Conservation (phyloP, 495 filamentous ascomycete genomes). For the Hyaloscypha hepaticicola region DNA sequence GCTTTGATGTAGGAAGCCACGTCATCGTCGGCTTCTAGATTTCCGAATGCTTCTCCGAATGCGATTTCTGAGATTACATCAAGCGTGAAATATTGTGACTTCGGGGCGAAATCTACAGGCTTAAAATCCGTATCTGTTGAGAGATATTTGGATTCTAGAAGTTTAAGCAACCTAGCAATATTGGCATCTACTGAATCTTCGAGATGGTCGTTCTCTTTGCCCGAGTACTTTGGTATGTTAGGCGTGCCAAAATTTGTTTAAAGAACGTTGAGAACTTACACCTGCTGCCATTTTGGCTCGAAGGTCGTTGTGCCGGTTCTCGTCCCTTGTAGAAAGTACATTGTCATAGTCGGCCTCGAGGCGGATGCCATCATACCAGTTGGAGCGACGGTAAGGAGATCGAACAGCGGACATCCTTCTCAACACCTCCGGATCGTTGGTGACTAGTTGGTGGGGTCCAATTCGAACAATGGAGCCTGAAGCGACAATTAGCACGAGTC, state of each 20-base stretch:
- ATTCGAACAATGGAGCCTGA: slow-evolving; percentile 41
- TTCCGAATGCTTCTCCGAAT: slow-evolving; percentile 44
- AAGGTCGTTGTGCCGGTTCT: slow-evolving; percentile 34
- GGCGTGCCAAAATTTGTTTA: too few species aligned
- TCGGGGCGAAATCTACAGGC: slow-evolving; percentile 42
- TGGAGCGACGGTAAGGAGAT: slow-evolving; percentile 33
- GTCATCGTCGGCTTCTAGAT: slow-evolving; percentile 40
- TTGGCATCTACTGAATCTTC: slow-evolving; percentile 37
- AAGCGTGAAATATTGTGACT: slow-evolving; percentile 44
- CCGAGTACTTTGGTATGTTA: slow-evolving; percentile 34
- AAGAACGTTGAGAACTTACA: background rate
- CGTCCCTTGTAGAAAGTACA: slow-evolving; percentile 37
- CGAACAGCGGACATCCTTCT: slow-evolving; percentile 36
- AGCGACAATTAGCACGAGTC: background rate
- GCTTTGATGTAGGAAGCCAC: slow-evolving; percentile 41
- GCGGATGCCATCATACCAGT: slow-evolving; percentile 34
- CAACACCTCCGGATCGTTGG: slow-evolving; percentile 37
- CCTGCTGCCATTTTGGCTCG: slow-evolving; percentile 38
- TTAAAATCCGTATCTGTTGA: slow-evolving; percentile 16
- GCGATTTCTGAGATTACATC: slow-evolving; percentile 47
- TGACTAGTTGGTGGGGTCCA: slow-evolving; percentile 43
- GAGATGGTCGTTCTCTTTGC: slow-evolving; percentile 41
- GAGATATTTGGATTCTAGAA: slow-evolving; percentile 38
- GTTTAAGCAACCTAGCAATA: slow-evolving; percentile 32
- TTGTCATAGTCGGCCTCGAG: slow-evolving; percentile 37